Percentiles rank a stretch among this genome's conserved stretches.
Conservation (phyloP, 768 basidiomycete genomes). For the Pisolithus albus region DNA sequence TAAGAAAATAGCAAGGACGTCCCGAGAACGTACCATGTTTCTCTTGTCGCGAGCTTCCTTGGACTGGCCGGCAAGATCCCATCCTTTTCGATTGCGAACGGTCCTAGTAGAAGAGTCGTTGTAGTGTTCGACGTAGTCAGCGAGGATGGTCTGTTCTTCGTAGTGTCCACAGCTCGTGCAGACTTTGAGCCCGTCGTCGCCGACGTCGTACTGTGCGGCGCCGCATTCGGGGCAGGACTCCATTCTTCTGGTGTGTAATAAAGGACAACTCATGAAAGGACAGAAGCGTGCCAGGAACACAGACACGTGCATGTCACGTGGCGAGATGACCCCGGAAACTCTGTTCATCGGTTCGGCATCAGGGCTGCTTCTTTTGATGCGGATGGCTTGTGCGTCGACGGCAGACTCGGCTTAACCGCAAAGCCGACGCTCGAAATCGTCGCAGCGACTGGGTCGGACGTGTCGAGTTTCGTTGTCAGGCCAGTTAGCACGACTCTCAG, state of each 20-base stretch:
- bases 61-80: conserved; percentile 59
- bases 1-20: conserved; percentile 6
- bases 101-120: conserved; percentile 39
- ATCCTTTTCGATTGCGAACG: conserved; percentile 43
- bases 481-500: too few relatives aligned
- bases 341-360: conserved; percentile 8
- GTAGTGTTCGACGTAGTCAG: conserved; percentile 35
- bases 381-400: too few relatives aligned
- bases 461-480: too few relatives aligned
- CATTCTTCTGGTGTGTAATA: background rate
- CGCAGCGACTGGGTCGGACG: too few relatives aligned
- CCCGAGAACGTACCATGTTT: conserved; percentile 46
- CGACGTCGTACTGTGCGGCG: conserved; percentile 39
- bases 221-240: conserved; percentile 48
- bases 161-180: conserved; percentile 65
- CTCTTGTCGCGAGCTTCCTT: conserved; percentile 58
- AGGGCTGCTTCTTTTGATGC: background rate
- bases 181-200: conserved; percentile 54
- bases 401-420: too few relatives aligned
- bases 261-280: too few relatives aligned
- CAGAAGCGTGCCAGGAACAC: background rate
- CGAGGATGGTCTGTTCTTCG: conserved; percentile 55
- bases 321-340: conserved; percentile 21
- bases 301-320: conserved; percentile 3
- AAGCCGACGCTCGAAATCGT: too few relatives aligned